Base-by-base conservation (phyloP, 345 rosid genomes). In the Microcos paniculata region DNA sequence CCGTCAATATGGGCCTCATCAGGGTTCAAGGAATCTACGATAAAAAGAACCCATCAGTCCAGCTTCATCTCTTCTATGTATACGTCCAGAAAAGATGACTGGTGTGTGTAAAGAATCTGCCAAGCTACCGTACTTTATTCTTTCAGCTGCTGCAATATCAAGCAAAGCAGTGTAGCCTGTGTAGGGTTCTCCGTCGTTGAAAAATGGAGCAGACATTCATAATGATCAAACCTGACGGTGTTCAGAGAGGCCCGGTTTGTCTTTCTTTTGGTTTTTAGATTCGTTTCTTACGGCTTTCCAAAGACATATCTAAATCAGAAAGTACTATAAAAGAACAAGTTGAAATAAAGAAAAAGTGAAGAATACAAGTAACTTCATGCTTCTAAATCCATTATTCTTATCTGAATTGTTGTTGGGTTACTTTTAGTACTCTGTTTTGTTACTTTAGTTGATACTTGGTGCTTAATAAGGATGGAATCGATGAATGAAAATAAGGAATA, bases 191-290 rank as follows among this genome's bases (percentile, higher is more conserved):
- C 31, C 2, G 33, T 24, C 62, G 24, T 16, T 57, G 70, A 42
- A 52, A 73, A 46, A 49, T 93, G 95, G 97, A 94, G 88, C 94
- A 86, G 74, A 89, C 94, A 4, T 94, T 94, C 87, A 92, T 94
- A 82, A 94, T 94, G 97, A 92, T 94, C 84, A 94, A 94, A 87
- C 96, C 97, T 45, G 97, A 94, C 59, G 98, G 97, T 62, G 97
- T 94, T 79, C 98, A 92, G 71, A 94, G 97, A 69, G 95, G 95
- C 74, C 94, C 90, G 67, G 98, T 94, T 80, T 55, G 88, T 72
- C 23, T 26, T 26, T 51, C n/a, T 63, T 46, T 61, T 72, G 6
- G 0, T 21, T 15, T 35, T 24, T 6, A 4, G 3, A 59, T 73
- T 80, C n/a, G 45, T 21, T 45, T 48, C 23, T 11, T 18, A 14